Percentiles rank a stretch among this genome's conserved stretches.
phyloP scores from a whole-genome alignment of 1,139 yeast species.

The Debaryomycetaceae sp. region DNA sequence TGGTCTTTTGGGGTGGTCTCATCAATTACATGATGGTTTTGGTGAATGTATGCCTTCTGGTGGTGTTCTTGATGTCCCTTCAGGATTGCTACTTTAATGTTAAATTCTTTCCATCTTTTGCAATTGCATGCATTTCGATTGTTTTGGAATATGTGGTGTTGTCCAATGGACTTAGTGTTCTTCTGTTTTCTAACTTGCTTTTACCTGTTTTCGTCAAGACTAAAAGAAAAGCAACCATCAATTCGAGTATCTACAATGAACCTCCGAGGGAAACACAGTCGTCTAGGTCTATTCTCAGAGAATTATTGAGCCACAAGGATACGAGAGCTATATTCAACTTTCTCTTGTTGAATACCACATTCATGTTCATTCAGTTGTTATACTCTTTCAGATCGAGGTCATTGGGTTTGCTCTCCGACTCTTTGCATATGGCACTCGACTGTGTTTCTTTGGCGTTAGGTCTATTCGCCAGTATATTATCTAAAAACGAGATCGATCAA shows the following conservation, averaged over 20 bases:
- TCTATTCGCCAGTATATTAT: slow-evolving; percentile 70
- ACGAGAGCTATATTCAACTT: slow-evolving; percentile 89
- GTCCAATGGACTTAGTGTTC: slow-evolving; percentile 6
- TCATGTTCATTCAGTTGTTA: slow-evolving; percentile 89
- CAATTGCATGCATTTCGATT: slow-evolving; percentile 17
- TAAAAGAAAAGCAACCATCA: slow-evolving; percentile 2
- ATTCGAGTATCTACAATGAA: neutral
- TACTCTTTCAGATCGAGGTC: slow-evolving; percentile 93
- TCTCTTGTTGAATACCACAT: slow-evolving; percentile 76
- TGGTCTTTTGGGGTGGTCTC: slow-evolving; percentile 6
- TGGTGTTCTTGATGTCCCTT: slow-evolving; percentile 22
- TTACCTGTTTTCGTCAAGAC: slow-evolving; percentile 3
- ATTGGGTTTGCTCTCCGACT: slow-evolving; percentile 85
- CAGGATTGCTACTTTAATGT: slow-evolving; percentile 20
- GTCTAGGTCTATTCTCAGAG: slow-evolving; percentile 19
- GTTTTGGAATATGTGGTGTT: slow-evolving; percentile 22
- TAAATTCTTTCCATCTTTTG: slow-evolving; percentile 15
- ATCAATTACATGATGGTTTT: slow-evolving; percentile 14
- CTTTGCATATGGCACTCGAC: slow-evolving; percentile 94
- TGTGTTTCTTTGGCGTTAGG: slow-evolving; percentile 90
- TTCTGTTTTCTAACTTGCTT: neutral
- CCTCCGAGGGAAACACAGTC: slow-evolving; percentile 2
- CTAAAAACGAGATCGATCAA: slow-evolving; percentile 47
- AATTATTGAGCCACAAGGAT: slow-evolving; percentile 61
- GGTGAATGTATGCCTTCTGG: slow-evolving; percentile 21